Evolutionary conservation across 1,284 basidiomycete species (phyloP), one percentile per base, ranked within the genome.

Genomic region (Pseudozyma tsukubaensis): DNA sequence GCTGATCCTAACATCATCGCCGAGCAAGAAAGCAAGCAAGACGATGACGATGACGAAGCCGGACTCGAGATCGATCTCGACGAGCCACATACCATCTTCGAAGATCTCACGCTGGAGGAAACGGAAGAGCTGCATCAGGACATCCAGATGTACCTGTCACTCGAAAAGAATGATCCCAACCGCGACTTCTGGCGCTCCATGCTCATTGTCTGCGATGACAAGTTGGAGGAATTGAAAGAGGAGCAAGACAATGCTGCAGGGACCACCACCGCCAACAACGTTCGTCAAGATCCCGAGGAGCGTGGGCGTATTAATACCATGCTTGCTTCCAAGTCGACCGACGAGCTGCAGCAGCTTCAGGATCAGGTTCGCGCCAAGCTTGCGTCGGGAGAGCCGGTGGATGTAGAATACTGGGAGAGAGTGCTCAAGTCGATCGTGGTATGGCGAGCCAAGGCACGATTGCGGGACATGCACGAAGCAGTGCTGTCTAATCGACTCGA

Each of bases 111-210:
- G 16, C 86, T 91, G 1, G 89, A 91, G 58, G 95, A 99, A 87
- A 92, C 94, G 3, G 90, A 94, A 74, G 96, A 99, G 85, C 87
- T 99, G 19, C 92, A 97, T 72, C 91, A 93, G 52, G 96, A 99
- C 83, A 97, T 99, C 76, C 91, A 94, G 85, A 90, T 91, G 82
- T 97, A 98, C 83, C 88, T 98, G 44, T 88, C 90, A 8, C 88
- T 99, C 39, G 97, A 99, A 84, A 91, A 91, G 78, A 89, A 89
- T 18, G 90, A 94, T 13, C 87, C 90, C 42, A 95, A 96, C 83
- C 89, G 95, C 61, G 95, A 98, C 76, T 99, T 98, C 84, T 99
- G 97, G 97, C 93, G 94, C 91, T 92, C 96, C 77, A 96, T 99
- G 93, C 92, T 96, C 89, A 92, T 97, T 10, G 91, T 99, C 2